phyloP scores from a whole-genome alignment of 768 basidiomycete species.

The Amanita pseudoporphyria region DNA sequence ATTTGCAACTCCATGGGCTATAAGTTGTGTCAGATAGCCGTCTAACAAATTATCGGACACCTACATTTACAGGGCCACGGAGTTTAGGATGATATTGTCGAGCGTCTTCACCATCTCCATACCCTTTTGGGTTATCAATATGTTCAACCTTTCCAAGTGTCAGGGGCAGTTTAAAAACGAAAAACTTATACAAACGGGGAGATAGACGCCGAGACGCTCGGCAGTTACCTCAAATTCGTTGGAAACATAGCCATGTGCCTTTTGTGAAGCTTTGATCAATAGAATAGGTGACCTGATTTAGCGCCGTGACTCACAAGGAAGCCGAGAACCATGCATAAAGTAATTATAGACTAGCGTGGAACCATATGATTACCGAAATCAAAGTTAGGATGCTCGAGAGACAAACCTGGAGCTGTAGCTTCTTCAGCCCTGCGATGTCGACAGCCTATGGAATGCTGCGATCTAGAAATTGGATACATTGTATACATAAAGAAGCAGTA shows the following conservation, averaged over 20 bases:
- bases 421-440: constrained; percentile 73
- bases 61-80: constrained; percentile 73
- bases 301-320: constrained; percentile 50
- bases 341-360: constrained; percentile 63
- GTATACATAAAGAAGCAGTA: constrained; percentile 11
- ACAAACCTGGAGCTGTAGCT: constrained; percentile 55
- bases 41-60: constrained; percentile 10
- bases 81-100: constrained; percentile 67
- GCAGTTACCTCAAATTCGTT: constrained; percentile 78
- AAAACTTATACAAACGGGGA: constrained; percentile 44
- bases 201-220: constrained; percentile 77
- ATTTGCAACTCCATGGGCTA: constrained; percentile 78
- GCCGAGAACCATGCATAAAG: constrained; percentile 82
- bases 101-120: constrained; percentile 78
- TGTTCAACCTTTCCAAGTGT: constrained; percentile 53
- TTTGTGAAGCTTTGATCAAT: neutral
- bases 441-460: constrained; percentile 42
- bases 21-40: neutral
- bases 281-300: neutral
- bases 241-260: constrained; percentile 78
- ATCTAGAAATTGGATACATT: neutral
- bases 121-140: constrained; percentile 90
- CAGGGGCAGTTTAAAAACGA: neutral
- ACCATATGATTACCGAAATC: constrained; percentile 4
- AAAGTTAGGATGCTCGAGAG: neutral